A percentile compares a stretch with the other conserved stretches of the same genome.
These are phyloP conservation scores for Penicillium diatomitis DNA, from an alignment of 495 filamentous ascomycete genomes.

Conservation along the genomic window DNA sequence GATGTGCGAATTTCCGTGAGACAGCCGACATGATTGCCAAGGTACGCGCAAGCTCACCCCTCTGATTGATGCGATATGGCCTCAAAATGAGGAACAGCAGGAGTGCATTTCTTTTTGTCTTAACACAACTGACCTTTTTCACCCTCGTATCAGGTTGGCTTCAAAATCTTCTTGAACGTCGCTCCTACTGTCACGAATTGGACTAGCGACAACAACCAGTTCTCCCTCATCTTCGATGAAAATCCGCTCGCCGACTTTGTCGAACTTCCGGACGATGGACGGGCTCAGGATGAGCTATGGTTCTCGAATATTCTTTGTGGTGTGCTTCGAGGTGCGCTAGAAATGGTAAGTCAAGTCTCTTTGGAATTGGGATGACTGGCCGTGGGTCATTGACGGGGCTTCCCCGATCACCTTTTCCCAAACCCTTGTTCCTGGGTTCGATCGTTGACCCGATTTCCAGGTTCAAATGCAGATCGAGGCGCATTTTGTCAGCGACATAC, in stretches of 20 bases:
- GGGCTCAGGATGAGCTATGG: slow-evolving; percentile 95
- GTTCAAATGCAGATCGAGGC: slow-evolving; percentile 99
- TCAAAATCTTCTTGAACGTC: slow-evolving; percentile 98
- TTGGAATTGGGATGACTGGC: too few relatives aligned
- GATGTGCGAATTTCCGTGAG: slow-evolving; percentile 87
- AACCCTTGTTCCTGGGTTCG: slow-evolving; percentile 6
- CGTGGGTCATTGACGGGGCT: too few relatives aligned
- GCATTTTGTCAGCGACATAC: slow-evolving; percentile 89
- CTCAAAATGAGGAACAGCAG: neutral
- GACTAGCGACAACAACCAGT: slow-evolving; percentile 91
- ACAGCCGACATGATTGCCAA: slow-evolving; percentile 95
- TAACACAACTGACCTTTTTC: neutral
- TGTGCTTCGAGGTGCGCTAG: slow-evolving; percentile 77
- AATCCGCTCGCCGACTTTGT: slow-evolving; percentile 97
- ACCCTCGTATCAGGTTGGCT: slow-evolving; percentile 60
- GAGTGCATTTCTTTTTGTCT: neutral
- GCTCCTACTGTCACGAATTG: slow-evolving; percentile 93
- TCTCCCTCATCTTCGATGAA: slow-evolving; percentile 92
- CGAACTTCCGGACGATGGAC: slow-evolving; percentile 89
- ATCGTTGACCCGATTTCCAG: slow-evolving; percentile 32
- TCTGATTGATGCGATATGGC: too few relatives aligned
- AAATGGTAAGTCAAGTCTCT: slow-evolving; percentile 63
- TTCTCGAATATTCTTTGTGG: slow-evolving; percentile 97
- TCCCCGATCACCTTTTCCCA: neutral
- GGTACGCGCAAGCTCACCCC: slow-evolving; percentile 36